Evolutionary conservation across 2,329 filamentous ascomycete genomes (phyloP).

Genomic region (Colletotrichum sp.): DNA sequence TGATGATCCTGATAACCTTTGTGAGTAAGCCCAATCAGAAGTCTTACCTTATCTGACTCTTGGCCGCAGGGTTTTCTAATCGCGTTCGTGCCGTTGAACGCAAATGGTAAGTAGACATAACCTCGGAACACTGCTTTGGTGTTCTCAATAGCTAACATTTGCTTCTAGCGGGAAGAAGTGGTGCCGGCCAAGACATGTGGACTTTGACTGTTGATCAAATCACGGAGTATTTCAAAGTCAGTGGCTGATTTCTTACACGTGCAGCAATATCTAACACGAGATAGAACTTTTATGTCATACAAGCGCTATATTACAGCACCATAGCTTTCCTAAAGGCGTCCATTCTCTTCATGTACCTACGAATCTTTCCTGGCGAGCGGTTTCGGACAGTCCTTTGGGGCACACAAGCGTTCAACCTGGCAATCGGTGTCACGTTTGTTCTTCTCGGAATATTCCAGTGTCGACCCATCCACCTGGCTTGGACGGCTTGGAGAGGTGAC

Average conservation of each 20-base stretch:
- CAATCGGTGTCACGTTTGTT: conserved; percentile 30
- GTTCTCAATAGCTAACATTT: background rate
- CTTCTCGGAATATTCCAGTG: conserved; percentile 31
- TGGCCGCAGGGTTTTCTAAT: background rate
- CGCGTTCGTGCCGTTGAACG: background rate
- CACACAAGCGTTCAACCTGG: conserved; percentile 10
- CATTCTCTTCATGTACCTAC: conserved; percentile 39
- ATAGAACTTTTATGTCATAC: conserved; percentile 36
- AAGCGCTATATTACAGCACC: conserved; percentile 36
- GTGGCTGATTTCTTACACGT: fast-evolving
- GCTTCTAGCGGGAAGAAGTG: background rate
- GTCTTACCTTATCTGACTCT: background rate
- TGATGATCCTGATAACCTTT: background rate
- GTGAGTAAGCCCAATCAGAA: background rate
- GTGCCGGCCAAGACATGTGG: background rate
- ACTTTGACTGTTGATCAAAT: background rate
- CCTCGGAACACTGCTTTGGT: background rate
- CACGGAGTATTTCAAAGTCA: background rate
- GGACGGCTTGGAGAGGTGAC: conserved; percentile 37
- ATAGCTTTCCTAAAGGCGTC: conserved; percentile 37
- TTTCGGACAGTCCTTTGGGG: conserved; percentile 28
- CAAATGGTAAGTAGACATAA: background rate
- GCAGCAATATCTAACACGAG: background rate
- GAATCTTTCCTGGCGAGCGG: conserved; percentile 33
- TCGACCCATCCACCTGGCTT: conserved; percentile 45